phyloP scores from a whole-genome alignment of 306 rosid species.

The Urtica urens region DNA sequence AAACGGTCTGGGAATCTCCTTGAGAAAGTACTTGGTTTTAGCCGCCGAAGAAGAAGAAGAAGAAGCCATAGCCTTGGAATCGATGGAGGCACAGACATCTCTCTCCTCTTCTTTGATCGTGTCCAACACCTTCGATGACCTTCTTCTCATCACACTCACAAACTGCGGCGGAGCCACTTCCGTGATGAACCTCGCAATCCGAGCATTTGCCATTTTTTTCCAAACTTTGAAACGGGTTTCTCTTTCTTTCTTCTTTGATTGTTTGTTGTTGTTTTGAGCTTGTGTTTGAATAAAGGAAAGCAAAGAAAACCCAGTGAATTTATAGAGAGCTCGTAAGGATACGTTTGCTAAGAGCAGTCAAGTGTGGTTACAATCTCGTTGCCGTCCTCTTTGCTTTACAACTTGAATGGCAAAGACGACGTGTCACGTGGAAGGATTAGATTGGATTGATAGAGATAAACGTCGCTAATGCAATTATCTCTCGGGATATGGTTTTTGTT shows the following conservation, averaged over 20 bases:
- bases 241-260: constrained; percentile 2
- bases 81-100: constrained; percentile 19
- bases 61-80: background rate
- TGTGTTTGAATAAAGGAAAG: constrained; percentile 14
- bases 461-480: too few species aligned
- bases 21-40: constrained; percentile 20
- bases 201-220: constrained; percentile 51
- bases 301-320: background rate
- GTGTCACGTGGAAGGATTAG: constrained; percentile 24
- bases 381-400: constrained; percentile 51
- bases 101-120: constrained; percentile 80
- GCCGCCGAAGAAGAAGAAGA: constrained; percentile 7
- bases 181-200: constrained; percentile 64
- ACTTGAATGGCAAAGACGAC: constrained; percentile 23
- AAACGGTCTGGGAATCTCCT: constrained; percentile 19
- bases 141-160: constrained; percentile 68
- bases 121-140: constrained; percentile 72
- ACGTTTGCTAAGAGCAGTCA: constrained; percentile 6
- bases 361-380: constrained; percentile 31
- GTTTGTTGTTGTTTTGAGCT: background rate
- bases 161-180: constrained; percentile 95
- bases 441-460: constrained; percentile 25
- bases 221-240: background rate
- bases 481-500: constrained; percentile 38
- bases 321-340: background rate